Conservation (phyloP, 73 alveolate genomes). For the Tetrahymena elliotti region DNA sequence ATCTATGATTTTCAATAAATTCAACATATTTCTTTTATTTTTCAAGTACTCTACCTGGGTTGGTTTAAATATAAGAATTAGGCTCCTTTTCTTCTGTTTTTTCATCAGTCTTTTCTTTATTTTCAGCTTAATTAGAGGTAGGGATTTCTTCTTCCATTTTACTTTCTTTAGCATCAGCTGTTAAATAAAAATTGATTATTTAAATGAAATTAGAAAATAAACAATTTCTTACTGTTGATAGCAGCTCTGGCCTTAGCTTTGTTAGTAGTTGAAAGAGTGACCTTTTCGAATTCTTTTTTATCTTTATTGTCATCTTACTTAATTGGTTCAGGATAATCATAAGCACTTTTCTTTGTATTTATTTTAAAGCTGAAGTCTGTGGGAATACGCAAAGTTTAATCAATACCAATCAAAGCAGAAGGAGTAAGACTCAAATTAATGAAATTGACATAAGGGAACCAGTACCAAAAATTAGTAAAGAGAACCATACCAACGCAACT, state of each 20-base stretch:
- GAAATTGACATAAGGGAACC: conserved; percentile 98
- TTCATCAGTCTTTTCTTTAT: conserved; percentile 54
- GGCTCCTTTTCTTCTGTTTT: conserved; percentile 83
- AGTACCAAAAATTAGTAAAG: conserved; percentile 90
- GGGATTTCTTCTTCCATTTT: conserved; percentile 61
- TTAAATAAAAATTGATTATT: background rate
- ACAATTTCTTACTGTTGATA: conserved; percentile 63
- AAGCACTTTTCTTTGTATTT: conserved; percentile 78
- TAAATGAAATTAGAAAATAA: background rate
- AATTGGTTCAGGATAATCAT: conserved; percentile 75
- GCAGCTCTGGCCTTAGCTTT: conserved; percentile 90
- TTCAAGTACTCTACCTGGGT: conserved; percentile 87
- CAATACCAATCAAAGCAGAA: conserved; percentile 85
- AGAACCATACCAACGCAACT: conserved; percentile 88
- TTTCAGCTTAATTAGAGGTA: conserved; percentile 39
- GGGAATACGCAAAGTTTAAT: conserved; percentile 78
- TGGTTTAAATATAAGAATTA: conserved; percentile 57
- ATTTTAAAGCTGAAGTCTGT: conserved; percentile 68
- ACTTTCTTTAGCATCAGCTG: conserved; percentile 41
- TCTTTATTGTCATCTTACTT: conserved; percentile 72
- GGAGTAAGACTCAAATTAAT: conserved; percentile 85
- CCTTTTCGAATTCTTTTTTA: conserved; percentile 81
- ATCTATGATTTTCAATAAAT: conserved; percentile 60
- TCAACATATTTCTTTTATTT: conserved; percentile 67
- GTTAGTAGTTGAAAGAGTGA: conserved; percentile 84